A percentile compares a stretch with the other conserved stretches of the same genome.
These are phyloP conservation scores for Penicillium sp. DNA, from an alignment of 2,329 filamentous ascomycete genomes.

Conservation along the genomic window DNA sequence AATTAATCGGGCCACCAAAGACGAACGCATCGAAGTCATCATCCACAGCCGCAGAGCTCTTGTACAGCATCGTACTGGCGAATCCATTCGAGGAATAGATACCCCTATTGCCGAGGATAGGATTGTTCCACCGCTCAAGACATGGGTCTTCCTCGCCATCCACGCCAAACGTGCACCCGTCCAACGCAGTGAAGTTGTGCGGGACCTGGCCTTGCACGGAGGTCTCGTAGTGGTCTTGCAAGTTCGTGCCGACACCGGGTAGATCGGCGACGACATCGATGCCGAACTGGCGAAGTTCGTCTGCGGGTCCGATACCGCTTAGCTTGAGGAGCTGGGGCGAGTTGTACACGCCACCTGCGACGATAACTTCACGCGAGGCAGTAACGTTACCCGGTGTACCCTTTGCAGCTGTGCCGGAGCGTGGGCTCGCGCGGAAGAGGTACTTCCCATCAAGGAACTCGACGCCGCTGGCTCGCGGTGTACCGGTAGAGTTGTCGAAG, in stretches of 20 bases:
- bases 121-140: slow-evolving; percentile 44
- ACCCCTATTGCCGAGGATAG: slow-evolving; percentile 38
- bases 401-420: slow-evolving; percentile 17
- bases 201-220: slow-evolving; percentile 29
- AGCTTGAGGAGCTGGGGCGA: slow-evolving; percentile 64
- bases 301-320: slow-evolving; percentile 58
- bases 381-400: slow-evolving; percentile 43
- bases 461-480: slow-evolving; percentile 50
- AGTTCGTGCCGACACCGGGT: slow-evolving; percentile 62
- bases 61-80: slow-evolving; percentile 49
- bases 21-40: slow-evolving; percentile 56
- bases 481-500: slow-evolving; percentile 39
- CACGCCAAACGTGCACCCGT: slow-evolving; percentile 34
- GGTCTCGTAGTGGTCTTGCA: slow-evolving; percentile 56
- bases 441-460: slow-evolving; percentile 50
- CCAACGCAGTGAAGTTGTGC: slow-evolving; percentile 43
- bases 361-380: slow-evolving; percentile 51
- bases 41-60: slow-evolving; percentile 37
- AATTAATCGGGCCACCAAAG: slow-evolving; percentile 57
- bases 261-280: slow-evolving; percentile 58
- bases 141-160: slow-evolving; percentile 40
- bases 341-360: slow-evolving; percentile 59
- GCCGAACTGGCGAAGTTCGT: slow-evolving; percentile 52
- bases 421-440: slow-evolving; percentile 50
- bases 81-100: slow-evolving; percentile 54